Percentiles rank a stretch among this genome's conserved stretches.
Evolutionary conservation across 2,329 filamentous ascomycete species (phyloP).

Genomic region (Thielaviopsis populi): DNA sequence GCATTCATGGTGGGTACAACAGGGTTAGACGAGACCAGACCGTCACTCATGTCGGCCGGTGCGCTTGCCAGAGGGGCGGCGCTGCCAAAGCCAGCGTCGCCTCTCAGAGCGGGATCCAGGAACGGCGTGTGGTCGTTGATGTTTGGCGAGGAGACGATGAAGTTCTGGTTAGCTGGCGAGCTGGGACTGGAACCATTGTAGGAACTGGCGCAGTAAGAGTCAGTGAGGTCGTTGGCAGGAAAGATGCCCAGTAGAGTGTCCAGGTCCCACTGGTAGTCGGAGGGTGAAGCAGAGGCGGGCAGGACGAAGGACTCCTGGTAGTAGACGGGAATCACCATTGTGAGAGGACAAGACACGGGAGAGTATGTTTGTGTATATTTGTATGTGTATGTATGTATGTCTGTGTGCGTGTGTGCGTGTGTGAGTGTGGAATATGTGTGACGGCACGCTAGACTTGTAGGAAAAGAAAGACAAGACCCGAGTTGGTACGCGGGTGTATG

Average conservation of each 20-base stretch:
- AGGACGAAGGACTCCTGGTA: neutral
- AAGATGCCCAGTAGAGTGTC: neutral
- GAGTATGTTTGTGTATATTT: neutral
- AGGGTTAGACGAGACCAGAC: neutral
- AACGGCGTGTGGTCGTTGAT: neutral
- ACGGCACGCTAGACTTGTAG: neutral
- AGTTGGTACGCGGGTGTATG: no score
- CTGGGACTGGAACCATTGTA: constrained; percentile 11
- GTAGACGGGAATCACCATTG: neutral
- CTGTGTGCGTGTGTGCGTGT: neutral
- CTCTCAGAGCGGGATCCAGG: constrained; percentile 1
- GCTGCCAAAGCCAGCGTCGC: neutral
- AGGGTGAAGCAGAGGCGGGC: neutral
- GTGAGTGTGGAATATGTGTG: neutral
- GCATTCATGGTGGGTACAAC: neutral
- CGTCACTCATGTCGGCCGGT: neutral
- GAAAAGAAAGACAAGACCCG: no score
- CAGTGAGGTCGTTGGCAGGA: neutral
- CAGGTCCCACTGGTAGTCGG: neutral
- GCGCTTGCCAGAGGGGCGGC: neutral
- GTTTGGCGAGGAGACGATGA: neutral
- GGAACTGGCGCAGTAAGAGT: neutral
- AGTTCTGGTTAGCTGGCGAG: neutral
- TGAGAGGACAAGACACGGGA: neutral
- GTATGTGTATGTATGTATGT: neutral